phyloP scores from a whole-genome alignment of 208 protist genomes.

The Leishmania gerbilli region DNA sequence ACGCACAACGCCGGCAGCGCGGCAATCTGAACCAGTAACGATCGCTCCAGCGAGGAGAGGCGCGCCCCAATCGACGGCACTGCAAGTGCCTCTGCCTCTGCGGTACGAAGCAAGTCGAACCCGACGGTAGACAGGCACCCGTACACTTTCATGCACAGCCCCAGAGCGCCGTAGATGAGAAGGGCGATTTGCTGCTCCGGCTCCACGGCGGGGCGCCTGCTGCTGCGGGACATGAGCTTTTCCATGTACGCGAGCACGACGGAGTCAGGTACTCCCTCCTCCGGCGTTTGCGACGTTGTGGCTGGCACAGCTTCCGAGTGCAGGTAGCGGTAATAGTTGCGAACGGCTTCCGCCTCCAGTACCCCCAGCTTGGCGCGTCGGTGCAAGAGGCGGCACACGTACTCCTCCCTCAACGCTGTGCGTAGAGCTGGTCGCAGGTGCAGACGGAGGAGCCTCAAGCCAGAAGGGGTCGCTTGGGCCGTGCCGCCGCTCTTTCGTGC shows the following conservation, averaged over 20 bases:
- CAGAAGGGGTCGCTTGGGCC: neutral
- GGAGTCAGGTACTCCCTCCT: conserved; percentile 11
- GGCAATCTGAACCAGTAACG: conserved; percentile 60
- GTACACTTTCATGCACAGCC: conserved; percentile 65
- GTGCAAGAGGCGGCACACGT: conserved; percentile 39
- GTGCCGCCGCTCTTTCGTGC: neutral
- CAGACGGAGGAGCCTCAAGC: conserved; percentile 38
- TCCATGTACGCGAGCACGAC: conserved; percentile 30
- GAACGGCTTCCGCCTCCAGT: conserved; percentile 29
- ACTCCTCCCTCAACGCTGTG: conserved; percentile 34
- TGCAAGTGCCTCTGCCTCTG: conserved; percentile 9
- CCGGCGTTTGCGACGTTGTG: neutral
- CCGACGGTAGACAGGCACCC: conserved; percentile 59
- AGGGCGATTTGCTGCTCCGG: conserved; percentile 29
- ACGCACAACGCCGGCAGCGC: conserved; percentile 70
- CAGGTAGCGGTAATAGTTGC: conserved; percentile 36
- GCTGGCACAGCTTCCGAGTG: conserved; percentile 1
- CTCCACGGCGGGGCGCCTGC: conserved; percentile 6
- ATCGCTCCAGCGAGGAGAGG: conserved; percentile 58
- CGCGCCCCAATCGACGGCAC: conserved; percentile 26
- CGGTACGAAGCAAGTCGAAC: conserved; percentile 38
- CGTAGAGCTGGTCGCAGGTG: conserved; percentile 28
- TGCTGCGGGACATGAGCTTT: conserved; percentile 9
- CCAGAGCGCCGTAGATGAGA: conserved; percentile 40
- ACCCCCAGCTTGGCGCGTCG: conserved; percentile 23